These are phyloP conservation scores for Hypsizygus marmoreus DNA, from an alignment of 768 basidiomycete species.

Conservation along the genomic window DNA sequence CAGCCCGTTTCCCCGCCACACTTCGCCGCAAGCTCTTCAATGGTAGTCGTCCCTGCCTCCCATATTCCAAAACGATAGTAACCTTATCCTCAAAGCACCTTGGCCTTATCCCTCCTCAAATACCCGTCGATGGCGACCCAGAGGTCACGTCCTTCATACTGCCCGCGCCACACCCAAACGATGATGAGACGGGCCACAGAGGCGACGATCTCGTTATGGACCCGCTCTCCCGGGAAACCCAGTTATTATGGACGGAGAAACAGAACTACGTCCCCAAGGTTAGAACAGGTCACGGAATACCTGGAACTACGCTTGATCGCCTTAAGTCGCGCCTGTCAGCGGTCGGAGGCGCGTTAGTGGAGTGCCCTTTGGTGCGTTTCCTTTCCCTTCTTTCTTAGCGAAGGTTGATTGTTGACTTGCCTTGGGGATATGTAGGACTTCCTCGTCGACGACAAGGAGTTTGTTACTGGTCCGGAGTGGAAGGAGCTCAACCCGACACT, in stretches of 20 bases:
- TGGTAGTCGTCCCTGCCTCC: constrained; percentile 47
- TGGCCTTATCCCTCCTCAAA: constrained; percentile 81
- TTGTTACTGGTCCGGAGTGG: constrained; percentile 75
- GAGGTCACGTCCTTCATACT: constrained; percentile 68
- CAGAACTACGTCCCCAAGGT: constrained; percentile 76
- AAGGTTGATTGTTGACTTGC: constrained; percentile 8
- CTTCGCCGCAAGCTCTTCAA: constrained; percentile 83
- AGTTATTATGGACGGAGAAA: constrained; percentile 66
- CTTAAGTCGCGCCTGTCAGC: constrained; percentile 75
- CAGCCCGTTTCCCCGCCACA: constrained; percentile 78
- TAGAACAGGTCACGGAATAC: constrained; percentile 80
- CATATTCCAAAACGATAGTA: too few relatives aligned
- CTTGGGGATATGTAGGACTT: constrained; percentile 58
- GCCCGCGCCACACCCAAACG: constrained; percentile 71
- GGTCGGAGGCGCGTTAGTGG: constrained; percentile 74
- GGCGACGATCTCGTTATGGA: constrained; percentile 77
- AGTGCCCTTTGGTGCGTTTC: constrained; percentile 65
- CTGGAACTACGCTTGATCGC: constrained; percentile 62
- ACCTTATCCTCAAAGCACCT: constrained; percentile 65
- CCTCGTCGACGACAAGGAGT: constrained; percentile 76
- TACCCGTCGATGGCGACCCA: constrained; percentile 34
- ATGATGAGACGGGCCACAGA: constrained; percentile 57
- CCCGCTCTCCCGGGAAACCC: constrained; percentile 65
- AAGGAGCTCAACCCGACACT: constrained; percentile 72
- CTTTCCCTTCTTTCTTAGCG: constrained; percentile 3